Base-by-base conservation (phyloP, 208 protist genomes). In the Porcisia deanei region DNA sequence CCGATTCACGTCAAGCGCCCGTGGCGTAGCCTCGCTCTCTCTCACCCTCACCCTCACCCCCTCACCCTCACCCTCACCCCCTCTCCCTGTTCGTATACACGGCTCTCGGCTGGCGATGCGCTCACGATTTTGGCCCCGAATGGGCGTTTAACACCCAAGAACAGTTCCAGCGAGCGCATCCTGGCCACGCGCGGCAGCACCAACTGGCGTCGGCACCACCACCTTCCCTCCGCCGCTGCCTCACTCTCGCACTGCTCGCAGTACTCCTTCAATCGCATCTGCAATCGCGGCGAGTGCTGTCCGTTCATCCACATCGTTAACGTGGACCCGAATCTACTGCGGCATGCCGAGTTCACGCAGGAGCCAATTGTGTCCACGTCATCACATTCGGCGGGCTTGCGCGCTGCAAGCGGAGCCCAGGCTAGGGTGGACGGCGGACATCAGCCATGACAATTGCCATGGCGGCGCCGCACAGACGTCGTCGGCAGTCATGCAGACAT, bases 261-360 rank as follows among this genome's bases (percentile, higher is more conserved):
- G 59, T 97, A 94, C 79, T 94, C 92, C 82, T 94, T 92, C 81
- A 93, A 97, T 75, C 85, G 88, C 61, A 88, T 94, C 67, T 96
- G 92, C 85, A 87, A 91, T 72, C 86, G 85, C n/a, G 90, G 88
- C 37, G 87, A 89, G 81, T 73, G 81, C 64, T 92, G 92, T 76
- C 84, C 91, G 82, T 94, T 92, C 60, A 87, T 96, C 53, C 92
- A 96, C 83, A 78, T 87, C 53, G 76, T 93, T 30, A 73, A 92
- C 77, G 83, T 96, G 1, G 90, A 96, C 64, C 85, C 88, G 14
- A 90, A 39, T 39, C 82, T 91, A 69, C 76, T 82, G 68, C 80
- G 73, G 43, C 80, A 89, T 63, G 89, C 84, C 69, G 88, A 89
- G 60, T 84, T 86, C 39, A 85, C 86, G 7, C 82, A 83, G 18